phyloP scores from a whole-genome alignment of 345 rosid species.

The Erodium maritimum region DNA sequence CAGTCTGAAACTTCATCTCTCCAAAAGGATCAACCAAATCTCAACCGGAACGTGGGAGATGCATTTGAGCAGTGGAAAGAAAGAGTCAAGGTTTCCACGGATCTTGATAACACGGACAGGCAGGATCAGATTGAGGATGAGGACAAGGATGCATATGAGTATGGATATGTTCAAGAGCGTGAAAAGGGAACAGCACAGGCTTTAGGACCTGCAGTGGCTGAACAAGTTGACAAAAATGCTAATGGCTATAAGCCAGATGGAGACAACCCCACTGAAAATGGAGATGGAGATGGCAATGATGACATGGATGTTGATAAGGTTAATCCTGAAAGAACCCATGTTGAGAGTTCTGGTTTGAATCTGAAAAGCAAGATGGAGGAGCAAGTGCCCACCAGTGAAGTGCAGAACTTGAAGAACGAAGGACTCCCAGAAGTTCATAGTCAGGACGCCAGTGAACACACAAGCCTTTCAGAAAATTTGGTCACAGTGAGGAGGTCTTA shows the following conservation, averaged over 20 bases:
- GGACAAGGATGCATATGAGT: slow-evolving; percentile 64
- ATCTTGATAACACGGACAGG: slow-evolving; percentile 37
- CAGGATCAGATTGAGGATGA: slow-evolving; percentile 55
- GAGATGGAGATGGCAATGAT: slow-evolving; percentile 37
- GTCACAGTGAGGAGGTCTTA: slow-evolving; percentile 41
- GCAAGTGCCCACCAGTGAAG: slow-evolving; percentile 26
- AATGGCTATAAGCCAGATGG: slow-evolving; percentile 33
- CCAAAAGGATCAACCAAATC: slow-evolving; percentile 52
- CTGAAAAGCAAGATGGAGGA: slow-evolving; percentile 28
- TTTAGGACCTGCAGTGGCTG: slow-evolving; percentile 76
- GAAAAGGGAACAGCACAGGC: slow-evolving; percentile 80
- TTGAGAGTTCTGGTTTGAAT: slow-evolving; percentile 19
- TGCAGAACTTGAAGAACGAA: slow-evolving; percentile 23
- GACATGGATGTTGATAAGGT: slow-evolving; percentile 58
- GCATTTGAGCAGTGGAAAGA: slow-evolving; percentile 94
- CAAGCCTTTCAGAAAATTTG: slow-evolving; percentile 32
- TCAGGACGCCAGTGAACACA: slow-evolving; percentile 21
- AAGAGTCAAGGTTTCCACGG: slow-evolving; percentile 59
- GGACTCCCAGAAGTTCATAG: slow-evolving; percentile 21
- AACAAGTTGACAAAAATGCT: slow-evolving; percentile 53
- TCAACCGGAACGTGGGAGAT: slow-evolving; percentile 71
- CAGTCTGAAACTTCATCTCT: slow-evolving; percentile 30
- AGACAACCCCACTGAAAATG: slow-evolving; percentile 26
- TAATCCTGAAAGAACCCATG: slow-evolving; percentile 28
- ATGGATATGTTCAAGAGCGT: slow-evolving; percentile 57